Conservation (phyloP, 495 filamentous ascomycete genomes). For the Mycothermus thermophilus region DNA sequence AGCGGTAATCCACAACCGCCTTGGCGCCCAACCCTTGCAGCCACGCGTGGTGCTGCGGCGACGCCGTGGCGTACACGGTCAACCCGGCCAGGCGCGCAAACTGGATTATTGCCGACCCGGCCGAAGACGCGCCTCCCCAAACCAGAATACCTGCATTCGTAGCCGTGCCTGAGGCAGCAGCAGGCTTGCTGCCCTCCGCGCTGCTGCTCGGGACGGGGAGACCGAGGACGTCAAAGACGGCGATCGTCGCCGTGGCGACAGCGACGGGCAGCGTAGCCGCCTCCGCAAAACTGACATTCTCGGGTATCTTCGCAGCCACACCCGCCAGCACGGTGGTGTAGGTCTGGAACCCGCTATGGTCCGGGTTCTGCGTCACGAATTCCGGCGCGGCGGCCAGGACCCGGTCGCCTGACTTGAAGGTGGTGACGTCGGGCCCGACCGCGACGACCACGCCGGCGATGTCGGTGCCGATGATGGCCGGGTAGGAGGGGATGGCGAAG, state of each 20-base stretch:
- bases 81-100: slow-evolving; percentile 31
- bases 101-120: slow-evolving; percentile 34
- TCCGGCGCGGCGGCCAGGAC: slow-evolving; percentile 19
- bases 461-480: slow-evolving; percentile 40
- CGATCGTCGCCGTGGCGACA: slow-evolving; percentile 21
- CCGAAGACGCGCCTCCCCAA: slow-evolving; percentile 46
- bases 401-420: slow-evolving; percentile 35
- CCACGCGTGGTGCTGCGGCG: slow-evolving; percentile 18
- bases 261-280: slow-evolving; percentile 25
- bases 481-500: slow-evolving; percentile 26
- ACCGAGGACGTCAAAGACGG: slow-evolving; percentile 20
- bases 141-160: slow-evolving; percentile 39
- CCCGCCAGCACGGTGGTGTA: slow-evolving; percentile 23
- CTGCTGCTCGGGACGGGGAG: slow-evolving; percentile 25
- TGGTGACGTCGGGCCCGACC: slow-evolving; percentile 30
- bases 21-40: slow-evolving; percentile 21
- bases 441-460: slow-evolving; percentile 38
- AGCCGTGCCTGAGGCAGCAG: too few relatives aligned
- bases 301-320: slow-evolving; percentile 19
- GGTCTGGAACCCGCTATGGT: slow-evolving; percentile 23
- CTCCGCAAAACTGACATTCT: slow-evolving; percentile 21
- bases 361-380: slow-evolving; percentile 7
- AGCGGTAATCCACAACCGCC: slow-evolving; percentile 18
- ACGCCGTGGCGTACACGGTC: slow-evolving; percentile 26
- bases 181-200: too few relatives aligned